Evolutionary conservation across 768 basidiomycete species (phyloP).

Genomic region (Suillus alpinus): DNA sequence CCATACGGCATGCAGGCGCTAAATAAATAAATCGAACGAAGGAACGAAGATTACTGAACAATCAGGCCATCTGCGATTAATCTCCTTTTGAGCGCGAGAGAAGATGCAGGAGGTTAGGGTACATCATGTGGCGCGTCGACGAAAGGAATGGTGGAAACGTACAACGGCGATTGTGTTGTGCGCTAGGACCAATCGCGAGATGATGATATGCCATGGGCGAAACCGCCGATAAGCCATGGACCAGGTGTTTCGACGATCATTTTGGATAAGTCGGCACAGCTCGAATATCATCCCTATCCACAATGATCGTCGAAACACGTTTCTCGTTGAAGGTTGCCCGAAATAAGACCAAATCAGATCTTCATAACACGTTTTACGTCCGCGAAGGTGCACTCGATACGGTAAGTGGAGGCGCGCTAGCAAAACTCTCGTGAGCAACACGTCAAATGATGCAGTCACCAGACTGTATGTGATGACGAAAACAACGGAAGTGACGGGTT

Average conservation of each 20-base stretch:
- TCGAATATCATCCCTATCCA: neutral
- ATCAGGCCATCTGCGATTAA: neutral
- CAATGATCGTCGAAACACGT: neutral
- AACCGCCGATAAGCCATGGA: neutral
- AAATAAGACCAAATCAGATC: neutral
- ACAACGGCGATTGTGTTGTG: neutral
- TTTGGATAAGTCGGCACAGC: neutral
- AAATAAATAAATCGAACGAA: neutral
- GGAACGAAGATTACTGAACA: neutral
- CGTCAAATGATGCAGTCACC: neutral
- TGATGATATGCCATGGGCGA: neutral
- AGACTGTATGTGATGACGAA: neutral
- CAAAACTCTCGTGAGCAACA: neutral
- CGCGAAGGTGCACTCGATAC: neutral
- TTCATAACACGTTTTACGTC: constrained; percentile 1
- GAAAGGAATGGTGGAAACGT: neutral
- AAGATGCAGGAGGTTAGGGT: neutral
- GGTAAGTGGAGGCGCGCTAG: neutral
- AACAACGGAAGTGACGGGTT: neutral
- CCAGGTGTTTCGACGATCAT: neutral
- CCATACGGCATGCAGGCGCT: neutral
- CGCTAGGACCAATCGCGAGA: neutral
- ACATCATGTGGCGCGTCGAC: neutral
- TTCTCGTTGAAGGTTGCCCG: neutral
- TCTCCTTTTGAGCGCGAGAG: constrained; percentile 1